Evolutionary conservation across 1,139 yeast species (phyloP), one percentile per base, ranked within the genome.

Genomic region (Debaryomyces sp.): DNA sequence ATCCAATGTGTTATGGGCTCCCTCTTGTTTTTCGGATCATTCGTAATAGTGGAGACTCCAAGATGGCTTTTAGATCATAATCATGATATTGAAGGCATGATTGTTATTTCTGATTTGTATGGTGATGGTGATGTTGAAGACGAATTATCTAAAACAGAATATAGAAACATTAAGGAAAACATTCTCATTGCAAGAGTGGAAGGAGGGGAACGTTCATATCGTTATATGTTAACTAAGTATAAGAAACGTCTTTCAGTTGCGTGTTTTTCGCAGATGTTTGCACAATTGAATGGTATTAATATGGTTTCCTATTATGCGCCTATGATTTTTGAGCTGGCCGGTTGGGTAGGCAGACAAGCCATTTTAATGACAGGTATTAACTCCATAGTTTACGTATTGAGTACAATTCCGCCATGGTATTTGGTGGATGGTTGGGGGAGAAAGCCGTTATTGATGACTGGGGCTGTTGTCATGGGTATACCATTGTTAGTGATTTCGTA

Each of bases 231-330:
- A 52, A 65, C 67, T 13, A 62, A 73, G 46, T 91, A 91, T 69
- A 82, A 85, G 54, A 83, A 84, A 63, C 75, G 97, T 44, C 83
- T 91, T n/a, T 77, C 90, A 26, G 88, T 91, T 53, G 97, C 96
- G 6, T 89, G 95, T 82, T 85, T 91, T 32, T 86, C 96, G 1
- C 95, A 88, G 62, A 83, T 90, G 73, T 89, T 91, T 76, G 97
- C 97, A 3, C 98, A 91, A 67, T 74, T 91, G 63, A 89, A 90
- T 62, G 98, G 98, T 59, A 92, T 91, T 66, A 91, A 91, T 62
- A 92, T 92, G 51, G 89, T 92, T 48, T 85, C 96, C 1, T 92
- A 91, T 70, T 91, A 91, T 68, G 97, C 97, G 1, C 97, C 97
- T 1, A 75, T 91, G 70, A 95, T 91, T 42, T 92, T 91, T 67